A percentile compares a stretch with the other conserved stretches of the same genome.
phyloP scores from a whole-genome alignment of 139 green algal species.

The Haematococcus sp. region DNA sequence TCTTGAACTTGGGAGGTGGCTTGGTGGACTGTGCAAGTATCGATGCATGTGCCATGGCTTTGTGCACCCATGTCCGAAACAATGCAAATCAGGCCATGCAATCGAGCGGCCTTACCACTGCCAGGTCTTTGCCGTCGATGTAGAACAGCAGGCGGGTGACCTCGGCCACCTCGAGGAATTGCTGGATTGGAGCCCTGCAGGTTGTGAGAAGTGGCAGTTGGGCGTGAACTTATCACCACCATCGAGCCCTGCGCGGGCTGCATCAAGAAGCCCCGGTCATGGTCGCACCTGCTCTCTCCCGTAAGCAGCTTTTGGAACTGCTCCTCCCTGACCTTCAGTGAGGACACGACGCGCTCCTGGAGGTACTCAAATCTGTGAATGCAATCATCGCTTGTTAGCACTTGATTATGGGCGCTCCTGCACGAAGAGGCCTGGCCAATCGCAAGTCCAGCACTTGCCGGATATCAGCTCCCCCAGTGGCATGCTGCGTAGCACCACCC shows the following conservation, averaged over 20 bases:
- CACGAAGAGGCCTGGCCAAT: neutral
- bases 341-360: constrained; percentile 52
- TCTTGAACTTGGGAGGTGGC: constrained; percentile 69
- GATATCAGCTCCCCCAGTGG: too few relatives aligned
- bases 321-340: constrained; percentile 66
- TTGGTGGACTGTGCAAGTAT: constrained; percentile 53
- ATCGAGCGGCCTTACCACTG: constrained; percentile 36
- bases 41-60: neutral
- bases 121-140: constrained; percentile 71
- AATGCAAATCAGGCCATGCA: neutral
- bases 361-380: constrained; percentile 51
- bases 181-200: constrained; percentile 44
- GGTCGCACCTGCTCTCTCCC: constrained; percentile 51
- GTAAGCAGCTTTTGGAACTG: constrained; percentile 54
- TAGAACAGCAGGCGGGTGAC: constrained; percentile 51
- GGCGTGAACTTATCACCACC: neutral
- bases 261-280: neutral
- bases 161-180: constrained; percentile 58
- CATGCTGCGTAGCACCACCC: too few relatives aligned
- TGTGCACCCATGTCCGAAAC: neutral
- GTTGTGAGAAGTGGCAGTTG: neutral
- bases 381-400: too few relatives aligned
- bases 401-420: constrained; percentile 19
- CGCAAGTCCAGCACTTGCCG: too few relatives aligned
- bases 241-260: neutral